These are phyloP conservation scores for Trichosporon faecale DNA, from an alignment of 1,284 basidiomycete species.

Conservation along the genomic window DNA sequence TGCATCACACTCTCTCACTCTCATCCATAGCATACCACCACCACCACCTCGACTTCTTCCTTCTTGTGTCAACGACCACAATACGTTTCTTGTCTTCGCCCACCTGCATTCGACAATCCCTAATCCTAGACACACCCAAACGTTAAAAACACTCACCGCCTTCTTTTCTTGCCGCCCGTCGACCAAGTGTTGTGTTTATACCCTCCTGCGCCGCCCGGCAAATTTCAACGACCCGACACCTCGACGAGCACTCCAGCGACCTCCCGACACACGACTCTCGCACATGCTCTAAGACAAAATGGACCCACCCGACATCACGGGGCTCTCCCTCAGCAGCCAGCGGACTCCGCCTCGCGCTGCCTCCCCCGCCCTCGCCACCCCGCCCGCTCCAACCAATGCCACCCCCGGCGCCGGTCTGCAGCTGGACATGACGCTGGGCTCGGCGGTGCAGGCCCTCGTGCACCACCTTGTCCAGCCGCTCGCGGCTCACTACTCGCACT, in stretches of 20 bases:
- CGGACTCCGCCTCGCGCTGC: slow-evolving; percentile 10
- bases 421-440: slow-evolving; percentile 36
- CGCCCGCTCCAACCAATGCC: slow-evolving; percentile 13
- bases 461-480: slow-evolving; percentile 44
- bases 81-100: slow-evolving; percentile 3
- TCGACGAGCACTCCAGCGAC: background rate
- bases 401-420: slow-evolving; percentile 19
- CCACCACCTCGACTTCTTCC: background rate
- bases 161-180: background rate
- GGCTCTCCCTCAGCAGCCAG: background rate
- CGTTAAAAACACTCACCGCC: background rate
- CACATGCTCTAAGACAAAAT: slow-evolving; percentile 10
- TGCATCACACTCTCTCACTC: slow-evolving; percentile 5
- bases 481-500: slow-evolving; percentile 35
- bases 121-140: background rate
- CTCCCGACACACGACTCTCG: background rate
- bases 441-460: slow-evolving; percentile 42
- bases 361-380: slow-evolving; percentile 9
- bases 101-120: background rate
- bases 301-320: slow-evolving; percentile 15
- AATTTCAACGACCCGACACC: slow-evolving; percentile 2
- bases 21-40: slow-evolving; percentile 4
- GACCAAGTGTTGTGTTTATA: background rate
- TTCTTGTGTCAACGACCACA: slow-evolving; percentile 5
- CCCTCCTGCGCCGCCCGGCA: background rate